Percentiles rank a stretch among this genome's conserved stretches.
These are phyloP conservation scores for Nakazawaea laoshanensis DNA, from an alignment of 805 yeast genomes.

Conservation along the genomic window DNA sequence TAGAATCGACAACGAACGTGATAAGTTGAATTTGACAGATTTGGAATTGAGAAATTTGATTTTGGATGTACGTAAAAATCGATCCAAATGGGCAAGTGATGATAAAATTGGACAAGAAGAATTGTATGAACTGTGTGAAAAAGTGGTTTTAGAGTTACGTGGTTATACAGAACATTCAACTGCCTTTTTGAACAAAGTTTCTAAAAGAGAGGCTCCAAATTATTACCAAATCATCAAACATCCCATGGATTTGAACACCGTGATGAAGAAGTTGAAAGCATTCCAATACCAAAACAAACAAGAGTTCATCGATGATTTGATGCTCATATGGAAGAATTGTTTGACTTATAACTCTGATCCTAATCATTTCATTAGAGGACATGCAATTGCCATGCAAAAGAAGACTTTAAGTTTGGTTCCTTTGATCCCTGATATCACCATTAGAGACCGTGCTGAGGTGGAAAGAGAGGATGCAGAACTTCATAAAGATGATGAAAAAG, in stretches of 20 bases:
- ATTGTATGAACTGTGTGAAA: conserved; percentile 93
- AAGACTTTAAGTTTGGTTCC: conserved; percentile 71
- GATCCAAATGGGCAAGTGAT: conserved; percentile 97
- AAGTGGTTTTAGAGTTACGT: conserved; percentile 82
- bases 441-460: conserved; percentile 64
- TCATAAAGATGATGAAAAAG: conserved; percentile 29
- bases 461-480: conserved; percentile 52
- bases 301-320: conserved; percentile 90
- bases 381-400: conserved; percentile 95
- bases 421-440: conserved; percentile 79
- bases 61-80: conserved; percentile 86
- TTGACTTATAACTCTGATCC: conserved; percentile 92
- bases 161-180: conserved; percentile 95
- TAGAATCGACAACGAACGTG: conserved; percentile 72
- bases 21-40: conserved; percentile 68
- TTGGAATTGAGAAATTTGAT: conserved; percentile 76
- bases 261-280: conserved; percentile 77
- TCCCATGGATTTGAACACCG: conserved; percentile 96
- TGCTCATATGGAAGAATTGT: conserved; percentile 95
- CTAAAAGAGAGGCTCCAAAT: conserved; percentile 96
- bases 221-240: conserved; percentile 81
- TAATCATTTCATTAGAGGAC: conserved; percentile 79
- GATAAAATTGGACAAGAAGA: conserved; percentile 96
- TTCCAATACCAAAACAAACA: conserved; percentile 78
- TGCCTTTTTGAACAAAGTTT: conserved; percentile 91